A percentile compares a stretch with the other conserved stretches of the same genome.
These are phyloP conservation scores for Claviceps pazoutovae DNA, from an alignment of 2,329 filamentous ascomycete genomes.

Conservation along the genomic window DNA sequence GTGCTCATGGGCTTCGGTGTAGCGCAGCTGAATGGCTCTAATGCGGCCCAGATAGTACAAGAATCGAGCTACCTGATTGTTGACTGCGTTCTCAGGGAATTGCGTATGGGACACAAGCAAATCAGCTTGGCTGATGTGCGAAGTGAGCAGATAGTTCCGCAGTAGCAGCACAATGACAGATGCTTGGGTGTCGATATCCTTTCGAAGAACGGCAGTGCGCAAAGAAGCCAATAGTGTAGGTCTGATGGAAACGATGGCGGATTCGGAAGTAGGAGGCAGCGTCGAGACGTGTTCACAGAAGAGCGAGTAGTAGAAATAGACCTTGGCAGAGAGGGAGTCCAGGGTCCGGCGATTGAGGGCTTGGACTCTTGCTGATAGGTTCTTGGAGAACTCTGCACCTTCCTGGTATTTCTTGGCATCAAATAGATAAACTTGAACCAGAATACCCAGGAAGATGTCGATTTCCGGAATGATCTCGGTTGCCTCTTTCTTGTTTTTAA, in stretches of 20 bases:
- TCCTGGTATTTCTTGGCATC: constrained; percentile 70
- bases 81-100: constrained; percentile 86
- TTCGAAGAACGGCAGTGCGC: constrained; percentile 87
- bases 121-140: constrained; percentile 93
- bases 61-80: constrained; percentile 96
- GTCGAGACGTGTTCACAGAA: constrained; percentile 88
- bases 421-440: constrained; percentile 76
- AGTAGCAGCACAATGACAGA: constrained; percentile 89
- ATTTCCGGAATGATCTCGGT: constrained; percentile 69
- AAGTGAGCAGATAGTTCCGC: constrained; percentile 89
- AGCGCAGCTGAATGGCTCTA: constrained; percentile 87
- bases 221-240: constrained; percentile 77
- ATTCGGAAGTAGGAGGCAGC: constrained; percentile 76
- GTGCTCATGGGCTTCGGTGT: constrained; percentile 93
- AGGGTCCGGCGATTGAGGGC: constrained; percentile 83
- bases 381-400: constrained; percentile 72
- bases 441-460: constrained; percentile 76
- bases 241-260: constrained; percentile 73
- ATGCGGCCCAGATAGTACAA: constrained; percentile 96
- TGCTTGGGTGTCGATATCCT: constrained; percentile 94
- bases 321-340: constrained; percentile 84
- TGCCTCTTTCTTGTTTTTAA: constrained; percentile 50
- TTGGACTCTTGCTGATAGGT: constrained; percentile 73
- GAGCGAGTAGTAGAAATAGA: constrained; percentile 95
- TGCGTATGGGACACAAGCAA: constrained; percentile 89